These are phyloP conservation scores for Gossypium davidsonii DNA, from an alignment of 441 rosid genomes.

Conservation along the genomic window DNA sequence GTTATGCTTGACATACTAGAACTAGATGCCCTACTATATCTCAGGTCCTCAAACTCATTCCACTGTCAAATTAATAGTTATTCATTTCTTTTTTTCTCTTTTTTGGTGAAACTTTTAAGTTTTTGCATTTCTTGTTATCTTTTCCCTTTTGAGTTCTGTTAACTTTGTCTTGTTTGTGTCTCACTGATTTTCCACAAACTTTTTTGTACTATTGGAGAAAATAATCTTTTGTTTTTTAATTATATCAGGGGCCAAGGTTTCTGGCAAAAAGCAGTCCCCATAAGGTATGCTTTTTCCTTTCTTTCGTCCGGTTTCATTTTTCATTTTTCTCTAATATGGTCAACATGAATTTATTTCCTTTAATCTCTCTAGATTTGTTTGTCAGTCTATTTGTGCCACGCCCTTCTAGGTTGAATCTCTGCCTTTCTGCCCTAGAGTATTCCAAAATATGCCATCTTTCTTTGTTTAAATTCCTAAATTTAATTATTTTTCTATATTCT, in stretches of 20 bases:
- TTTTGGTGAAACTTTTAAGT: neutral
- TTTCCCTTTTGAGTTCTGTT: neutral
- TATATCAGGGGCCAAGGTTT: conserved; percentile 44
- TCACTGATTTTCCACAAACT: neutral
- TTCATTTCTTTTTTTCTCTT: neutral
- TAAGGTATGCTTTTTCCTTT: conserved; percentile 37
- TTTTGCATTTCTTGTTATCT: neutral
- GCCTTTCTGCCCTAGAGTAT: too few relatives aligned
- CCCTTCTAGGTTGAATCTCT: too few relatives aligned
- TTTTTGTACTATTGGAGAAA: conserved; percentile 14
- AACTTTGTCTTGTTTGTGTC: conserved; percentile 7
- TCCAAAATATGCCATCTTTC: too few relatives aligned
- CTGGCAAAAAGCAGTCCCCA: conserved; percentile 54
- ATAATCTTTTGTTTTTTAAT: neutral
- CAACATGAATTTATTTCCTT: neutral
- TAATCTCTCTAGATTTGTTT: conserved; percentile 9
- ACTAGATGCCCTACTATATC: neutral
- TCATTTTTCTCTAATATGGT: neutral
- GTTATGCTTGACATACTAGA: neutral
- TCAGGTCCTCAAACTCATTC: neutral
- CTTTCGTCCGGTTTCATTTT: neutral
- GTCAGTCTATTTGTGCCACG: neutral
- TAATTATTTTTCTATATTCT: too few relatives aligned
- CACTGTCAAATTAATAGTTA: neutral
- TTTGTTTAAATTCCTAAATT: too few relatives aligned